phyloP scores from a whole-genome alignment of 805 yeast species.

The Cyberlindnera euphorbiiphila region DNA sequence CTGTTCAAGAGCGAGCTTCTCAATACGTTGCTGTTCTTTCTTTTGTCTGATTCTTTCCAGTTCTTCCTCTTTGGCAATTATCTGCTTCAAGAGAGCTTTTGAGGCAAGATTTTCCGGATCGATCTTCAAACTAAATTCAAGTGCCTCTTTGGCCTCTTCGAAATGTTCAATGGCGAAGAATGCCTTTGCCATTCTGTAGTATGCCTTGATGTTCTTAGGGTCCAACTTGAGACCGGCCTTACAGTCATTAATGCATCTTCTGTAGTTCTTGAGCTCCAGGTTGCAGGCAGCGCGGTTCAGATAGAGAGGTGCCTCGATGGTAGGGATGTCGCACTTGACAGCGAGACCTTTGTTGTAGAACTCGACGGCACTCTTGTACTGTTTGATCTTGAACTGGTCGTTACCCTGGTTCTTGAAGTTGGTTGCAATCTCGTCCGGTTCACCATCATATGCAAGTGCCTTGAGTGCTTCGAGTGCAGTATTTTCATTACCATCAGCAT shows the following conservation, averaged over 20 bases:
- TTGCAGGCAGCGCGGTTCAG: conserved; percentile 91
- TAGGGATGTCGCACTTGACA: conserved; percentile 54
- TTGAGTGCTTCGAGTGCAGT: conserved; percentile 79
- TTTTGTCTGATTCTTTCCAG: conserved; percentile 30
- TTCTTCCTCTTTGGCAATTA: conserved; percentile 36
- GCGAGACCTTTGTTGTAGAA: conserved; percentile 79
- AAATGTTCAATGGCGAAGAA: conserved; percentile 60
- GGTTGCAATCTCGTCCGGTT: conserved; percentile 84
- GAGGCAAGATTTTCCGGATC: conserved; percentile 61
- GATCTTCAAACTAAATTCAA: conserved; percentile 58
- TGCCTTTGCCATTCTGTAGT: conserved; percentile 81
- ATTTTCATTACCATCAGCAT: conserved; percentile 75
- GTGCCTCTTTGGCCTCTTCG: conserved; percentile 68
- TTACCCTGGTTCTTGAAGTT: conserved; percentile 94
- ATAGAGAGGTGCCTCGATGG: conserved; percentile 58
- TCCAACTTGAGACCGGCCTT: conserved; percentile 62
- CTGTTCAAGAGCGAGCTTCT: conserved; percentile 37
- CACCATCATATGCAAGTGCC: conserved; percentile 93
- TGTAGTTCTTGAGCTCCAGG: conserved; percentile 75
- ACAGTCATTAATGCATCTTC: conserved; percentile 85
- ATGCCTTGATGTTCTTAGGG: conserved; percentile 75
- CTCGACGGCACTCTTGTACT: conserved; percentile 71
- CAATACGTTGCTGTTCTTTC: conserved; percentile 32
- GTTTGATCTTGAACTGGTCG: conserved; percentile 69
- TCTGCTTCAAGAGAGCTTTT: conserved; percentile 38